A percentile compares a stretch with the other conserved stretches of the same genome.
These are phyloP conservation scores for Metschnikowia proteae DNA, from an alignment of 805 yeast species.

Conservation along the genomic window DNA sequence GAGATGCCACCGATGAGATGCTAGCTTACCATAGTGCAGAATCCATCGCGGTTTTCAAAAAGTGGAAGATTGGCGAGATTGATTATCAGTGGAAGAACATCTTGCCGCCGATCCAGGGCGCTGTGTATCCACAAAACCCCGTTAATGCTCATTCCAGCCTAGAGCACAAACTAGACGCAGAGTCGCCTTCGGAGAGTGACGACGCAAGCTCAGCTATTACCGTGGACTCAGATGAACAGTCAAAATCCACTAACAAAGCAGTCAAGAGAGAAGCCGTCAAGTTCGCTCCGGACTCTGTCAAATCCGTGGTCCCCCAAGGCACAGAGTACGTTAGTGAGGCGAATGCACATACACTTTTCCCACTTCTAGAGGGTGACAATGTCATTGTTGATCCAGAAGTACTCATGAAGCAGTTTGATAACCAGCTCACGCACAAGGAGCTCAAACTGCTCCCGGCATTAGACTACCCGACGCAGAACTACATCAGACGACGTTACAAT, in stretches of 20 bases:
- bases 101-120: constrained; percentile 89
- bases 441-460: constrained; percentile 55
- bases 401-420: constrained; percentile 56
- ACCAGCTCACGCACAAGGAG: constrained; percentile 52
- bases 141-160: not conserved
- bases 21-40: constrained; percentile 71
- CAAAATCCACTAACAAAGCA: not conserved
- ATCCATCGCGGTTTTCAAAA: constrained; percentile 48
- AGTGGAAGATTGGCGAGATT: constrained; percentile 63
- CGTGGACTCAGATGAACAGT: constrained; percentile 13
- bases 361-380: constrained; percentile 18
- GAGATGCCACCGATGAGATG: constrained; percentile 92
- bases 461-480: constrained; percentile 63
- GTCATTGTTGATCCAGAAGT: constrained; percentile 53
- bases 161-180: constrained; percentile 6
- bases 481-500: constrained; percentile 54
- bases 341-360: constrained; percentile 33
- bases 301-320: constrained; percentile 52
- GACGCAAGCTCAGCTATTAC: constrained; percentile 13
- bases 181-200: constrained; percentile 9
- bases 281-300: constrained; percentile 37
- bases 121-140: constrained; percentile 26
- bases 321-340: constrained; percentile 35
- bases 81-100: constrained; percentile 67
- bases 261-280: constrained; percentile 25